Evolutionary conservation across 2,329 filamentous ascomycete species (phyloP).

Genomic region (Raffaelea arxii): DNA sequence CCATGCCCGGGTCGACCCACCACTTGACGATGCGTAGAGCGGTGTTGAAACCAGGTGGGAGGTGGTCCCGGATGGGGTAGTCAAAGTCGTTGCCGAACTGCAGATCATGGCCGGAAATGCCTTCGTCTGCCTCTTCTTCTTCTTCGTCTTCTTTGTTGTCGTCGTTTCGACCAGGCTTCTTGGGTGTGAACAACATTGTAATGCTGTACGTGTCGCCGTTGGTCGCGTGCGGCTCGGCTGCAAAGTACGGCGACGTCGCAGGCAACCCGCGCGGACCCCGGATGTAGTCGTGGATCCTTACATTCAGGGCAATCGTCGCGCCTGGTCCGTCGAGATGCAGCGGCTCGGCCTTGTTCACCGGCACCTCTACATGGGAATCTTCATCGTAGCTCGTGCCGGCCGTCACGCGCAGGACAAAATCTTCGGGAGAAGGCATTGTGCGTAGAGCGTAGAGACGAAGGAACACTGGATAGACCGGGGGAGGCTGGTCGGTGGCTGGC

Average conservation of each 20-base stretch:
- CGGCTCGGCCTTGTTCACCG: constrained; percentile 61
- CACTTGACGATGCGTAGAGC: constrained; percentile 80
- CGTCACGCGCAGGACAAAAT: constrained; percentile 74
- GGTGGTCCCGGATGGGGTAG: constrained; percentile 71
- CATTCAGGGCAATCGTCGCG: constrained; percentile 58
- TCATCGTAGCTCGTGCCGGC: constrained; percentile 69
- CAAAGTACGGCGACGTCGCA: constrained; percentile 67
- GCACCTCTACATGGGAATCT: constrained; percentile 60
- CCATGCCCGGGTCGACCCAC: constrained; percentile 83
- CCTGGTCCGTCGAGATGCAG: constrained; percentile 53
- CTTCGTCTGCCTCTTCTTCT: constrained; percentile 10
- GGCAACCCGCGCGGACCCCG: constrained; percentile 61
- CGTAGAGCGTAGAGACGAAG: background rate
- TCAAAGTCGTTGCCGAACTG: constrained; percentile 97
- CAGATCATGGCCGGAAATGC: constrained; percentile 61
- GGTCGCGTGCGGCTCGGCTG: constrained; percentile 52
- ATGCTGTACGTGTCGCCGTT: constrained; percentile 78
- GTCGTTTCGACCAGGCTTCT: constrained; percentile 23
- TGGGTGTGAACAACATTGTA: constrained; percentile 68
- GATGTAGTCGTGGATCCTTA: constrained; percentile 57
- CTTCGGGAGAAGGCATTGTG: constrained; percentile 27
- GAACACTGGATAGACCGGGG: no score
- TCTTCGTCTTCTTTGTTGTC: background rate
- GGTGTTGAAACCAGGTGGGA: constrained; percentile 79
- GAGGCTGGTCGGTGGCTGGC: no score